Evolutionary conservation across 805 yeast genomes (phyloP), one percentile per base, ranked within the genome.

Genomic region (Wickerhamomyces bisporus): DNA sequence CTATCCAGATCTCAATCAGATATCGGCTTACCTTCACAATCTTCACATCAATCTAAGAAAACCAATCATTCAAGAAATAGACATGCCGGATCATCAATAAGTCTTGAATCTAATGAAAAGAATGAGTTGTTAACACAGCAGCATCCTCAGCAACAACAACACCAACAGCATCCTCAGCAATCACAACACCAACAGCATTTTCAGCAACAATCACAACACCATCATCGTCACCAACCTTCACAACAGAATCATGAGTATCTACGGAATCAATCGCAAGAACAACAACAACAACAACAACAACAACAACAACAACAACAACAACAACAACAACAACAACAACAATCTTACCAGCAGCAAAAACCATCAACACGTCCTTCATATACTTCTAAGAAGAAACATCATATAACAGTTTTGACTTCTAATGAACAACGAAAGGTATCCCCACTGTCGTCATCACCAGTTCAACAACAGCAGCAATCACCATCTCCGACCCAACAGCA

Each of bases 41-140:
- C 28, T 15, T 26, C 11, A 2, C 12, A n/a, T n/a, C n/a, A 36
- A 21, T 27, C 32, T 26, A n/a, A 46, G 37, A 45, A 41, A 25
- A 51, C 56, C 8, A 62, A 62, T 37, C 68, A 63, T 39, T 50
- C 66, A 3, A 56, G 65, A 38, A 61, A 62, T 39, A 57, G 67
- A 41, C 68, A 64, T 37, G 47, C 52, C 12, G 57, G 57, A 3
- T 50, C 53, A 9, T 30, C 43, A 32, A 55, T 48, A 23, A 43
- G 35, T 33, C 33, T 40, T 31, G 44, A 43, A 35, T 29, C 21
- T 27, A 27, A 36, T 3, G 30, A 37, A 9, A 13, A 7, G 21
- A 30, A 15, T 16, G 15, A 26, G 18, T 15, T 20, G 14, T 26
- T 31, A 40, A 7, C 10, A 15, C 30, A 28, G 7, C 30, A 15